phyloP scores from a whole-genome alignment of 345 rosid species.

The Raphanus raphanistrum region DNA sequence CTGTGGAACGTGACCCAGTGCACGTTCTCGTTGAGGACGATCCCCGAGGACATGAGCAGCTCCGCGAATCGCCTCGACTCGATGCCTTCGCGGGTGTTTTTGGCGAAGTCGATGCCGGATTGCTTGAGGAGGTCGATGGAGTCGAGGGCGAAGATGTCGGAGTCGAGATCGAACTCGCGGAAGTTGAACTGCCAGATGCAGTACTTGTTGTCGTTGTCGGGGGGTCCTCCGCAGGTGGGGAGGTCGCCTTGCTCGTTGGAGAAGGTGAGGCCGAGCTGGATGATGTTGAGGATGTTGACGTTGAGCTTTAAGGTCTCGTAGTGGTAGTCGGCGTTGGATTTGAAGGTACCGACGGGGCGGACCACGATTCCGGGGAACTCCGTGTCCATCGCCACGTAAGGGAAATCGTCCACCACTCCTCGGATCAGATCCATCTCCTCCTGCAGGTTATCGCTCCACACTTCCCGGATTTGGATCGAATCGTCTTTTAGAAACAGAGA shows the following conservation, averaged over 20 bases:
- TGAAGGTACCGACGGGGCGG: slow-evolving; percentile 63
- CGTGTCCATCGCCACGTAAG: background rate
- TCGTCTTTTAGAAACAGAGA: slow-evolving; percentile 65
- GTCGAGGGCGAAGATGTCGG: slow-evolving; percentile 71
- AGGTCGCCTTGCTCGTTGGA: slow-evolving; percentile 77
- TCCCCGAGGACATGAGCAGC: slow-evolving; percentile 81
- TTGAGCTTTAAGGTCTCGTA: slow-evolving; percentile 76
- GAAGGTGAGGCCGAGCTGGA: slow-evolving; percentile 82
- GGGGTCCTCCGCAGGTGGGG: slow-evolving; percentile 77
- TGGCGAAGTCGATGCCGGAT: slow-evolving; percentile 73
- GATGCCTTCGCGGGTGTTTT: slow-evolving; percentile 63
- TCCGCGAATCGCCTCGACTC: slow-evolving; percentile 67
- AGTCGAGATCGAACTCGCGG: slow-evolving; percentile 58
- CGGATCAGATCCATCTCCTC: slow-evolving; percentile 69
- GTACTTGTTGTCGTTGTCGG: slow-evolving; percentile 35
- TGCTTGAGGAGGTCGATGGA: slow-evolving; percentile 72
- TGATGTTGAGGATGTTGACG: slow-evolving; percentile 79
- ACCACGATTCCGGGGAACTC: background rate
- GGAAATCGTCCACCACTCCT: slow-evolving; percentile 58
- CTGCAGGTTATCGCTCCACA: slow-evolving; percentile 68
- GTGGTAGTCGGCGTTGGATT: slow-evolving; percentile 62
- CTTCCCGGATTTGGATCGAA: slow-evolving; percentile 82
- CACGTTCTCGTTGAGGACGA: slow-evolving; percentile 73
- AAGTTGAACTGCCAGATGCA: slow-evolving; percentile 96
- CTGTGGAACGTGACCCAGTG: slow-evolving; percentile 95